Percentiles rank a stretch among this genome's conserved stretches.
Evolutionary conservation across 495 filamentous ascomycete genomes (phyloP).

Genomic region (Xylaria bambusicola): DNA sequence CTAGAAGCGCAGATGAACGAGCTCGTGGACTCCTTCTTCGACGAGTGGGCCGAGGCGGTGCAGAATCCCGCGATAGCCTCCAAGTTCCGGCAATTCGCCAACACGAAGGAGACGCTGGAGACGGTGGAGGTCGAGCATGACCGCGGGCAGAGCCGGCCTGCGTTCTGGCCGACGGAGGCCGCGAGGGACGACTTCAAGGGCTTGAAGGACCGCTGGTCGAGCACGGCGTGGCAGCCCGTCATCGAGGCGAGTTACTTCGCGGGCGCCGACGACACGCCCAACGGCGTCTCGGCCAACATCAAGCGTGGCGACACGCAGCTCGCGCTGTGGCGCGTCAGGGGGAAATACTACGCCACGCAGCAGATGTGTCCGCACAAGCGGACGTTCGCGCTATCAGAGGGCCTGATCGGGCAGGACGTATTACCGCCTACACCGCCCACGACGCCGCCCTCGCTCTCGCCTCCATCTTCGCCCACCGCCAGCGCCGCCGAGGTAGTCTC

Average conservation of each 20-base stretch:
- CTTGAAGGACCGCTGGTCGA: constrained; percentile 67
- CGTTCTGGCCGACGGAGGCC: constrained; percentile 77
- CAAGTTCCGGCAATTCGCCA: constrained; percentile 84
- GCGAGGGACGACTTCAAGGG: constrained; percentile 72
- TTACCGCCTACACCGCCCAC: constrained; percentile 27
- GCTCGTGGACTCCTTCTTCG: constrained; percentile 86
- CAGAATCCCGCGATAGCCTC: constrained; percentile 66
- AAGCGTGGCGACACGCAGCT: constrained; percentile 92
- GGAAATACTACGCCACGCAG: constrained; percentile 85
- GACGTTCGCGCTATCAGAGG: constrained; percentile 85
- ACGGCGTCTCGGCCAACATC: constrained; percentile 68
- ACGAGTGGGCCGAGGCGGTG: constrained; percentile 92
- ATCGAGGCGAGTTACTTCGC: constrained; percentile 72
- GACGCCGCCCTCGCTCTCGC: constrained; percentile 49
- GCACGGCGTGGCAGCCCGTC: constrained; percentile 81
- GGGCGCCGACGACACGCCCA: constrained; percentile 62
- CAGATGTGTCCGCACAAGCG: constrained; percentile 99
- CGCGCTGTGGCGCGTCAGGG: constrained; percentile 84
- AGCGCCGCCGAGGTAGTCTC: too few species aligned
- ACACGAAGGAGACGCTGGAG: constrained; percentile 73
- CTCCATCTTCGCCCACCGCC: background rate
- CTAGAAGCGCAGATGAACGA: constrained; percentile 91
- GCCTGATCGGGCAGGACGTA: constrained; percentile 77
- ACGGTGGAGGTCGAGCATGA: constrained; percentile 73
- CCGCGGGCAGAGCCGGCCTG: constrained; percentile 73